Evolutionary conservation across 306 rosid genomes (phyloP).

Genomic region (Pyrus bretschneideri): DNA sequence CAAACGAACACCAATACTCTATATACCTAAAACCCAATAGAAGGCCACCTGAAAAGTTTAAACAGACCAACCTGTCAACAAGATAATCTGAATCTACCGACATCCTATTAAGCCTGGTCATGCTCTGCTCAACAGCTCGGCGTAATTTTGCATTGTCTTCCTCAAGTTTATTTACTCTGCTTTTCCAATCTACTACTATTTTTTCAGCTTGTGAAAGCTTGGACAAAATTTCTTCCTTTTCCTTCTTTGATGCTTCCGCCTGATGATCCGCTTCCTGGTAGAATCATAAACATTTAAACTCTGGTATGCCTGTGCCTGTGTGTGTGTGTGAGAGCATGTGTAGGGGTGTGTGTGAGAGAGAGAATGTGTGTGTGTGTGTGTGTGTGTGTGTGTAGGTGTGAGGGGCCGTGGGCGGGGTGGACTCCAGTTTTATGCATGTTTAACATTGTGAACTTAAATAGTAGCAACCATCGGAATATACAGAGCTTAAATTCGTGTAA

Average conservation of each 20-base stretch:
- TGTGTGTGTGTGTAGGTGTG: too few species aligned
- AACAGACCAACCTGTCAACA: constrained; percentile 75
- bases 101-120: constrained; percentile 96
- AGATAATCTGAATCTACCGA: constrained; percentile 95
- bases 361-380: too few species aligned
- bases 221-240: constrained; percentile 62
- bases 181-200: constrained; percentile 67
- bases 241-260: constrained; percentile 47
- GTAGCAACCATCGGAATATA: background rate
- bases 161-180: constrained; percentile 79
- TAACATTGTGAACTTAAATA: background rate
- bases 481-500: background rate
- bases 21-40: background rate
- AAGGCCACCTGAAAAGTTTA: constrained; percentile 5
- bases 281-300: constrained; percentile 5
- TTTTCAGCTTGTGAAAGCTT: constrained; percentile 74
- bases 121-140: constrained; percentile 87
- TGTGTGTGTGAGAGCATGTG: background rate
- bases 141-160: constrained; percentile 89
- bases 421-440: background rate
- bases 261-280: constrained; percentile 62
- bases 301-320: background rate
- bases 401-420: background rate
- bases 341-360: background rate
- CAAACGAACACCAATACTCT: background rate